Base-by-base conservation (phyloP, 345 rosid genomes). In the Euphorbia lathyris region DNA sequence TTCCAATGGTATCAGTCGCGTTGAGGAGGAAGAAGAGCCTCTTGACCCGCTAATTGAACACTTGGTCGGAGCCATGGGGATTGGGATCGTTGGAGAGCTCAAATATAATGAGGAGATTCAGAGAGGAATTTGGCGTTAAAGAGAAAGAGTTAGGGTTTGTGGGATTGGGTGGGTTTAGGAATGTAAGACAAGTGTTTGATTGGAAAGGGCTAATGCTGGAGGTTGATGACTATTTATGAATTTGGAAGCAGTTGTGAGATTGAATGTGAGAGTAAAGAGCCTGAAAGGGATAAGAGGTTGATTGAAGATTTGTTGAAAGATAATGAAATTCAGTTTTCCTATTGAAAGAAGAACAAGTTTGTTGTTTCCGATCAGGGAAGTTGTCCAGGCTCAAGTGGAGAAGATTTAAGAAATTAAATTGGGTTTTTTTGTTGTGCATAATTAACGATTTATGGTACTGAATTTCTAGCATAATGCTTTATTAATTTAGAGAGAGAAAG, bases 131-230 rank as follows among this genome's bases (percentile, higher is more conserved):
- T 58, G 71, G 72, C 55, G 74, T 76, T 17, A 20, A 25, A 40
- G 72, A 53, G 12, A 47, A 19, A 9, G 69, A 40, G n/a, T n/a
- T n/a, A 25, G 76, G 20, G 47, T 48, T 76, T 19, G 68, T 76
- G n/a, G 67, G 76, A 27, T 61, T 76, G 34, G 76, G 80, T 11
- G 76, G 73, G 66, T 77, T 77, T 48, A 71, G 25, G 72, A 76
- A 71, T 60, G 58, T 53, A 34, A 71, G 75, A 48, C 76, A 68
- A 38, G 76, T 72, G 55, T 77, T 72, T 62, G 61, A 52, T n/a
- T 72, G 73, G 80, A 72, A 48, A 34, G 76, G 73, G 7, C 36
- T 77, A 36, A 62, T 55, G 10, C 22, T 72, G 55, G 80, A 77
- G 69, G 26, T 72, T 19, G 76, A 72, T 56, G 80, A 77, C 73